Evolutionary conservation across 2,329 filamentous ascomycete species (phyloP), one percentile per base, ranked within the genome.

Genomic region (Aureobasidium mangrovei): DNA sequence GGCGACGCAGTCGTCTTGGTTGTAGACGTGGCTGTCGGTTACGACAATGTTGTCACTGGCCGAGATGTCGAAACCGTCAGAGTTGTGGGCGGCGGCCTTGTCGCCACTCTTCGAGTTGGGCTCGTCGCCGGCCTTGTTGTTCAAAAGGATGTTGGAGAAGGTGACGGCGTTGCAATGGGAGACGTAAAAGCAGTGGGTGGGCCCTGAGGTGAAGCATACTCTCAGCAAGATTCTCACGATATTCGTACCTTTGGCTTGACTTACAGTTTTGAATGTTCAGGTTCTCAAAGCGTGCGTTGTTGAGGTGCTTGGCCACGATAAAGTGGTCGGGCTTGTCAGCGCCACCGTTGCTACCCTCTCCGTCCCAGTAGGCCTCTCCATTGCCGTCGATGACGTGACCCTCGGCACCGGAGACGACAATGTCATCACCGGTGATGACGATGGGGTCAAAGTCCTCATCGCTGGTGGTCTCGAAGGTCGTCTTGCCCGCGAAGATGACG

Each of bases 311-410:
- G 33, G 33, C 33, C 4, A 75, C 77, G 57, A 67, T 72, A 72
- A 82, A 82, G 70, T 83, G 80, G 71, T 83, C 79, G 59, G 82
- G 82, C 74, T 85, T 85, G 26, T 67, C 78, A 68, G 75, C 76
- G 64, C 81, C 81, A 33, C 80, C 79, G 62, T 81, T 81, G 62
- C 66, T 65, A 33, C 82, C 82, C 67, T 81, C 60, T 49, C 74
- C 72, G 61, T 85, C 82, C 83, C 82, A 85, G 76, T 77, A 84
- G 33, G 69, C 65, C 6, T 72, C 62, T 31, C 82, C 81, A 40
- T 78, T 72, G 54, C 79, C 78, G 60, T 85, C 72, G 48, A 85
- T 74, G n/a, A 73, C 67, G 57, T 72, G 72, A 27, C 77, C 82
- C 1, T 69, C 60, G 26, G 75, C 75, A 42, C 78, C 79, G 9